These are phyloP conservation scores for Lophium mytilinum DNA, from an alignment of 495 filamentous ascomycete species.

Conservation along the genomic window DNA sequence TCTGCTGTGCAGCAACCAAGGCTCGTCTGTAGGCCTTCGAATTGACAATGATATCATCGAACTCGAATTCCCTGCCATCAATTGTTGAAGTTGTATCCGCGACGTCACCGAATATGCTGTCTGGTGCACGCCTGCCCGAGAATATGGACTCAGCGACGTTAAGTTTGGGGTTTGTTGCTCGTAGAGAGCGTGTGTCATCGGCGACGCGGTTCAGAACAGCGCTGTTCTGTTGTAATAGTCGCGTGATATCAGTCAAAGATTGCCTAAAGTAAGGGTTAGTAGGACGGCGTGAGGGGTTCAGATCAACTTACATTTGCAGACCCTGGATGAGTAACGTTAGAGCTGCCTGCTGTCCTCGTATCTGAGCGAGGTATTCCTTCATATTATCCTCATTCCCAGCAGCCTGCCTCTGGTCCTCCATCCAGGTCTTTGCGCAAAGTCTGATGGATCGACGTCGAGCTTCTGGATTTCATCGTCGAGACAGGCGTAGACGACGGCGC, in stretches of 20 bases:
- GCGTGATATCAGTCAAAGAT: background rate
- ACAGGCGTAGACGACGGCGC: conserved; percentile 4
- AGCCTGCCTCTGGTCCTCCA: background rate
- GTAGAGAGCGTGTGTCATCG: background rate
- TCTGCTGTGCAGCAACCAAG: background rate
- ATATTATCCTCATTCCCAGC: background rate
- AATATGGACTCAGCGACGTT: background rate
- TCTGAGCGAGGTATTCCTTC: background rate
- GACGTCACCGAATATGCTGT: background rate
- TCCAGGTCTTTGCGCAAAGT: background rate
- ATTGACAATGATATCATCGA: background rate
- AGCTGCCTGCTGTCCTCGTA: background rate
- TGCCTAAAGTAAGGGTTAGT: background rate
- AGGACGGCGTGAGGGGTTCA: background rate
- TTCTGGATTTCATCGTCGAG: conserved; percentile 4
- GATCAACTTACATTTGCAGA: background rate
- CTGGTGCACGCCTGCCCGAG: background rate
- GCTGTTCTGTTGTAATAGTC: background rate
- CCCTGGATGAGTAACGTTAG: background rate
- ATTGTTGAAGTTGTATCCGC: background rate
- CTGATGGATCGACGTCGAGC: background rate
- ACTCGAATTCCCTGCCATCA: background rate
- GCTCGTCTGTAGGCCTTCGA: background rate
- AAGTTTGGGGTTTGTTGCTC: background rate
- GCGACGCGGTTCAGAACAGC: background rate